Conservation (phyloP, 1,284 basidiomycete genomes). For the Cutaneotrichosporon cutaneum region DNA sequence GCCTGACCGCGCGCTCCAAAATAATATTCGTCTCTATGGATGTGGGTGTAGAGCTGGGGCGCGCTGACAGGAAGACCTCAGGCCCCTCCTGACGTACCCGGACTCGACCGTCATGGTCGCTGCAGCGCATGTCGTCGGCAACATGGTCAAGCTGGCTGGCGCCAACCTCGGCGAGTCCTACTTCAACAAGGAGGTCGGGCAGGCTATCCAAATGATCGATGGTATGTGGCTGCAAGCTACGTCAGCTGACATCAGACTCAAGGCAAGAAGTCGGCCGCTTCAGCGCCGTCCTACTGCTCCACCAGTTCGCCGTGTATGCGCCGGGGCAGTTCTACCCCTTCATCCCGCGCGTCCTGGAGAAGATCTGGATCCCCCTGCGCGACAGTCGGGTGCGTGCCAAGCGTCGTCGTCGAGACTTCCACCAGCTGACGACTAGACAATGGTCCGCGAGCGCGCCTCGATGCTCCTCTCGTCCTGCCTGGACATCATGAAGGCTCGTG, state of each 20-base stretch:
- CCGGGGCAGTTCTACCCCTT: slow-evolving; percentile 82
- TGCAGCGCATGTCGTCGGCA: slow-evolving; percentile 48
- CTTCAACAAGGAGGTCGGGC: slow-evolving; percentile 51
- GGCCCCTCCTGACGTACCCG: slow-evolving; percentile 48
- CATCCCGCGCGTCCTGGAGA: slow-evolving; percentile 81
- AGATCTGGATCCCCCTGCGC: slow-evolving; percentile 81
- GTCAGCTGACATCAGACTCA: slow-evolving; percentile 34
- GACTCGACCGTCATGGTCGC: slow-evolving; percentile 52
- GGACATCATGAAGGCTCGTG: slow-evolving; percentile 69
- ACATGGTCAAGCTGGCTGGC: slow-evolving; percentile 51
- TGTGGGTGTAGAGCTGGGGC: slow-evolving; percentile 33
- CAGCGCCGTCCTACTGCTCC: slow-evolving; percentile 66
- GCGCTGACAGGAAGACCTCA: slow-evolving; percentile 36
- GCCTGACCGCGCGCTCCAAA: slow-evolving; percentile 48
- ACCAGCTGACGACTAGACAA: slow-evolving; percentile 36
- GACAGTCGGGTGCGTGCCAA: slow-evolving; percentile 66
- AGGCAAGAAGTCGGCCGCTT: slow-evolving; percentile 52
- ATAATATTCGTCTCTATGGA: slow-evolving; percentile 49
- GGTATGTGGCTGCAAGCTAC: slow-evolving; percentile 31
- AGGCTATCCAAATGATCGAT: slow-evolving; percentile 48
- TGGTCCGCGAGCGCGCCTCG: slow-evolving; percentile 86
- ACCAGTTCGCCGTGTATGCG: slow-evolving; percentile 84
- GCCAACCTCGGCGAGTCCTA: slow-evolving; percentile 49
- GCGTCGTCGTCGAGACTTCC: no score
- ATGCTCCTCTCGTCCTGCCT: slow-evolving; percentile 85